Conservation (phyloP, 495 filamentous ascomycete genomes). For the Neurospora pannonica region DNA sequence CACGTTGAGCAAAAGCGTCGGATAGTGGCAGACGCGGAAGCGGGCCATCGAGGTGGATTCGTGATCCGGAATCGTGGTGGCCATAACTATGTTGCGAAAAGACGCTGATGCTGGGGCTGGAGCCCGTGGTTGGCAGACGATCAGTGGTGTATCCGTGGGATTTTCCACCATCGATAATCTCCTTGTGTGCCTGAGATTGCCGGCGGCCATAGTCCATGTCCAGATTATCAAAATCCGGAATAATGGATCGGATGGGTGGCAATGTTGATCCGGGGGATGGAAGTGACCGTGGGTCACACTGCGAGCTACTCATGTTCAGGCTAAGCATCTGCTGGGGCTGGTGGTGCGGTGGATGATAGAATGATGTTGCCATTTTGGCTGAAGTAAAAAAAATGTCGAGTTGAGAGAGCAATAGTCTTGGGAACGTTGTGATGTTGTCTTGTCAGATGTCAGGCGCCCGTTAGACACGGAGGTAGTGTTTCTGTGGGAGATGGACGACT, state of each 20-base stretch:
- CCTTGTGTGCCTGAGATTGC: not conserved
- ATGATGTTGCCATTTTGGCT: not conserved
- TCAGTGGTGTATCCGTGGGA: not conserved
- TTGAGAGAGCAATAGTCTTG: not conserved
- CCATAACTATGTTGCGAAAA: not conserved
- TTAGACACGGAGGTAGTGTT: not conserved
- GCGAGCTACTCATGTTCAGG: not conserved
- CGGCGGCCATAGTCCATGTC: not conserved
- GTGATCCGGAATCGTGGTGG: not conserved
- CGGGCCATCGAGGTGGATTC: not conserved
- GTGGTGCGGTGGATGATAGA: not conserved
- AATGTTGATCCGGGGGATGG: not conserved
- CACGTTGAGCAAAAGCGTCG: not conserved
- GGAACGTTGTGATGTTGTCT: not conserved
- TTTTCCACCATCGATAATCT: not conserved
- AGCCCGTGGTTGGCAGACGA: not conserved
- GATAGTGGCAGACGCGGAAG: not conserved
- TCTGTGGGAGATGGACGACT: not conserved
- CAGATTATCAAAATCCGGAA: not conserved
- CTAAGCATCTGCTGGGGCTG: not conserved
- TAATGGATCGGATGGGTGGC: not conserved
- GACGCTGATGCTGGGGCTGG: not conserved
- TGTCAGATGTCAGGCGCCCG: not conserved
- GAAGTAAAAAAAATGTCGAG: not conserved
- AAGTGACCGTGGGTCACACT: not conserved